phyloP scores from a whole-genome alignment of 2,329 filamentous ascomycete species.

The Diaporthe caulivora region DNA sequence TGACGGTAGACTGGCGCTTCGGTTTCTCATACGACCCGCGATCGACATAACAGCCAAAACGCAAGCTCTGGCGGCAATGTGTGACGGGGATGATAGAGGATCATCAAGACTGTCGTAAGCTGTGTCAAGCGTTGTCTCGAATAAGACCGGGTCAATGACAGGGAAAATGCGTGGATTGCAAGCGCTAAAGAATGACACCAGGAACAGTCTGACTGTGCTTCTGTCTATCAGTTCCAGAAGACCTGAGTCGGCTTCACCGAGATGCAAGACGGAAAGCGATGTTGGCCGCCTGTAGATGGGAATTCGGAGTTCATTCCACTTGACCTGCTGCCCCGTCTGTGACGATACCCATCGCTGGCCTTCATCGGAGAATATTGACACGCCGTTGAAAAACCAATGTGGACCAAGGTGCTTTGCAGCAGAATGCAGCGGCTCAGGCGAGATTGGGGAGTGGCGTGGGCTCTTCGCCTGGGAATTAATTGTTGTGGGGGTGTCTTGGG shows the following conservation, averaged over 20 bases:
- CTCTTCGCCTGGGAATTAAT: neutral
- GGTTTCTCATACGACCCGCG: neutral
- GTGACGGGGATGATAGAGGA: neutral
- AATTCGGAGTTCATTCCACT: neutral
- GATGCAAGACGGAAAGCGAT: too few relatives aligned
- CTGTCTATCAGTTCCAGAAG: neutral
- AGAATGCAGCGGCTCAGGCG: neutral
- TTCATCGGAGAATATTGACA: slow-evolving; percentile 8
- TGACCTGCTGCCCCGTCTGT: slow-evolving; percentile 14
- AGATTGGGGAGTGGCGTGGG: neutral
- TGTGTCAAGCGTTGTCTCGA: neutral
- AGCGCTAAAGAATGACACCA: neutral
- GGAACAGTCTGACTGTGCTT: neutral
- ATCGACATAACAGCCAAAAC: neutral
- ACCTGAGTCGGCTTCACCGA: neutral
- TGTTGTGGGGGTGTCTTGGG: neutral
- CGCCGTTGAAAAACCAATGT: slow-evolving; percentile 7
- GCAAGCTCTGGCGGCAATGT: slow-evolving; percentile 17
- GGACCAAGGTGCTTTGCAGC: neutral
- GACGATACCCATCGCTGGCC: slow-evolving; percentile 3
- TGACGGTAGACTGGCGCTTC: too few relatives aligned
- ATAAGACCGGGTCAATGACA: neutral
- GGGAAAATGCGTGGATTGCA: neutral
- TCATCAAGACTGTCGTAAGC: neutral
- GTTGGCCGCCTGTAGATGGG: neutral